phyloP scores from a whole-genome alignment of 2,329 filamentous ascomycete species.

The Teratosphaeria gauchensis region DNA sequence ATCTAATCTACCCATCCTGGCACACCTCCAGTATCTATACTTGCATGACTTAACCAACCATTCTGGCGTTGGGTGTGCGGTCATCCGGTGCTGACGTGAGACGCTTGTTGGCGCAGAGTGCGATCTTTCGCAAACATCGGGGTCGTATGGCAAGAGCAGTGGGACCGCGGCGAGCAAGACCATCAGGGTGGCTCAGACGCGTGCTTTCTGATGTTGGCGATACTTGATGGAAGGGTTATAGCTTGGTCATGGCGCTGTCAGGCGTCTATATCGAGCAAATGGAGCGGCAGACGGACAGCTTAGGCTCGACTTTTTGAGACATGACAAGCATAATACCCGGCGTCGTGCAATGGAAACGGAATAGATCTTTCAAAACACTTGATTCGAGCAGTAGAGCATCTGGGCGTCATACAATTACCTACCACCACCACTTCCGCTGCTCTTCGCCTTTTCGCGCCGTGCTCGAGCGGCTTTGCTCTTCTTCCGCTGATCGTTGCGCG shows the following conservation, averaged over 20 bases:
- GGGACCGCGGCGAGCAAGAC: background rate
- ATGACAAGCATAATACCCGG: background rate
- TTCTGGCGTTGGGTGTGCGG: background rate
- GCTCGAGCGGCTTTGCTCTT: slow-evolving; percentile 62
- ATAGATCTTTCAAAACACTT: background rate
- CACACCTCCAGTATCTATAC: background rate
- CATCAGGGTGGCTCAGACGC: background rate
- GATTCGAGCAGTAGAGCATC: background rate
- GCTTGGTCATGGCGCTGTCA: background rate
- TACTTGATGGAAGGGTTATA: background rate
- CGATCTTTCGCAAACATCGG: background rate
- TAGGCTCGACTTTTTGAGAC: background rate
- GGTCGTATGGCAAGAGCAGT: slow-evolving; percentile 1
- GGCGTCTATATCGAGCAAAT: background rate
- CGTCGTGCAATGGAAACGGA: background rate
- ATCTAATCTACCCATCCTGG: slow-evolving; percentile 49
- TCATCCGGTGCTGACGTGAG: background rate
- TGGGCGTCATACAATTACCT: background rate
- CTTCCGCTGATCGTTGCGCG: slow-evolving; percentile 53
- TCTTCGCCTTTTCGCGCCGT: slow-evolving; percentile 19
- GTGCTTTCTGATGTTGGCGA: background rate
- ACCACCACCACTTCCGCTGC: background rate
- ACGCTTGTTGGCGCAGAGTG: slow-evolving; percentile 6
- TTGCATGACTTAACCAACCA: background rate
- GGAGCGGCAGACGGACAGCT: background rate